phyloP scores from a whole-genome alignment of 1,284 basidiomycete genomes.

The Microbotryomycetes sp. region DNA sequence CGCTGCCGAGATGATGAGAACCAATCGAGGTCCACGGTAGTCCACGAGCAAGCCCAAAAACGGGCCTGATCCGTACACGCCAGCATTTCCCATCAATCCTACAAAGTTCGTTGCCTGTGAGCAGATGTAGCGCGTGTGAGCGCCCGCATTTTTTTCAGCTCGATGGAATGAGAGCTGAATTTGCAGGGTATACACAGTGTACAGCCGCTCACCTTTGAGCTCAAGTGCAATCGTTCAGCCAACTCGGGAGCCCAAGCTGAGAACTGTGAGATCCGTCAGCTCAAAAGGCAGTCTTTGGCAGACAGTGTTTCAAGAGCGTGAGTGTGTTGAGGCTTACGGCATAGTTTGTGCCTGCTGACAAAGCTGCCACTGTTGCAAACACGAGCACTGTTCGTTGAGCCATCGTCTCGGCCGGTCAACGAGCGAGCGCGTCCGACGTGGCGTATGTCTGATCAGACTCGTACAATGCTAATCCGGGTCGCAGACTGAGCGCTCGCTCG shows the following conservation, averaged over 20 bases:
- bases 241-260: background rate
- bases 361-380: background rate
- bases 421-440: too few species aligned
- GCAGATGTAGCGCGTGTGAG: too few species aligned
- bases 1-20: conserved; percentile 12
- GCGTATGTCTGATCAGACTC: too few species aligned
- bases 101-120: background rate
- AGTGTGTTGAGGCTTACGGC: background rate
- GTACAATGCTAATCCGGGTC: too few species aligned
- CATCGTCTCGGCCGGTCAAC: too few species aligned
- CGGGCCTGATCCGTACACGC: conserved; percentile 12
- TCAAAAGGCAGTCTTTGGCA: background rate
- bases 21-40: conserved; percentile 23
- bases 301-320: background rate
- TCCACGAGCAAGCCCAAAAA: conserved; percentile 29
- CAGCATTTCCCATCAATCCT: background rate
- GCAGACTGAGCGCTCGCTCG: too few species aligned
- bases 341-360: background rate
- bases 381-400: background rate
- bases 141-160: too few species aligned
- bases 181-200: too few species aligned
- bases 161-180: too few species aligned
- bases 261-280: too few species aligned
- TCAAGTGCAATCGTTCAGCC: background rate
- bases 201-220: background rate